phyloP scores from a whole-genome alignment of 208 protist species.

The Crithidia brevicula region DNA sequence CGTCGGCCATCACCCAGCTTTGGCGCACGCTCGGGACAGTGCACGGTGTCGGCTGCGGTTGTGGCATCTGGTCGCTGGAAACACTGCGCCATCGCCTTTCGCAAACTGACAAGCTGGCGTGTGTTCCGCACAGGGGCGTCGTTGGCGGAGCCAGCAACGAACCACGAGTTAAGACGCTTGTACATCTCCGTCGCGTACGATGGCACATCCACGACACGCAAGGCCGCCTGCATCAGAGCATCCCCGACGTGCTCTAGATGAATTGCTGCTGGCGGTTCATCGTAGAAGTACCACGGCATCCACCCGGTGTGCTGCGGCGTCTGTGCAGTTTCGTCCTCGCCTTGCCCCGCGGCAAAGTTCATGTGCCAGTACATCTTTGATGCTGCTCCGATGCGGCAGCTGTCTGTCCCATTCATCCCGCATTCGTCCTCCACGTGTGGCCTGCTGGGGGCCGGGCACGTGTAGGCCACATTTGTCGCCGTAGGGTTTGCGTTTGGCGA shows the following conservation, averaged over 20 bases:
- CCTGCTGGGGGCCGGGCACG: too few relatives aligned
- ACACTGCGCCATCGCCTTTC: background rate
- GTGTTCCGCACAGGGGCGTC: background rate
- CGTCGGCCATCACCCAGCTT: constrained; percentile 6
- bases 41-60: background rate
- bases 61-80: too few relatives aligned
- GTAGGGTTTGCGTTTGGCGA: too few relatives aligned
- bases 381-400: too few relatives aligned
- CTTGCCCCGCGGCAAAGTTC: too few relatives aligned
- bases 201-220: constrained; percentile 12
- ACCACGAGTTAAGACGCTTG: background rate
- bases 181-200: constrained; percentile 15
- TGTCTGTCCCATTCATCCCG: too few relatives aligned
- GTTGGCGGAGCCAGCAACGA: background rate
- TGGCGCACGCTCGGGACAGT: background rate
- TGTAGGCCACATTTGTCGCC: too few relatives aligned
- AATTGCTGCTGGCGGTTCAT: too few relatives aligned
- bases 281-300: constrained; percentile 17
- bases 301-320: too few relatives aligned
- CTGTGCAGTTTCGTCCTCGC: background rate
- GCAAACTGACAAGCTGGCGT: background rate
- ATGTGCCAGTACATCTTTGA: too few relatives aligned
- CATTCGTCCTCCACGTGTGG: too few relatives aligned
- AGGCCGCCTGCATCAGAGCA: constrained; percentile 6
- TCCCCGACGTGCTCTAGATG: constrained; percentile 9